phyloP scores from a whole-genome alignment of 768 basidiomycete genomes.

The Austroboletus eburneus region DNA sequence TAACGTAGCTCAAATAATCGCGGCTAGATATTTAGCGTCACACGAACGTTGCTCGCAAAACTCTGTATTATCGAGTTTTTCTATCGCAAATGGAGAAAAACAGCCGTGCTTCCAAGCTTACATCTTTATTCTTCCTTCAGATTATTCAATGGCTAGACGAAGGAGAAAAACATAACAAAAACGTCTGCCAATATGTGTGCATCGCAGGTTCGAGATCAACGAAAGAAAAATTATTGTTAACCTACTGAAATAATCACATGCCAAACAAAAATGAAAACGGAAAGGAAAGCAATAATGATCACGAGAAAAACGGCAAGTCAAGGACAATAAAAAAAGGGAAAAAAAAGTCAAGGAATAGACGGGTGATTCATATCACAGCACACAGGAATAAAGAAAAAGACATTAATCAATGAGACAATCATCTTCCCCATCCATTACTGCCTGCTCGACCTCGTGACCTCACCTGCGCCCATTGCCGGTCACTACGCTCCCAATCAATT shows the following conservation, averaged over 20 bases:
- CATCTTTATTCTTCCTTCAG: constrained; percentile 4
- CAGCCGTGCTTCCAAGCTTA: too few relatives aligned
- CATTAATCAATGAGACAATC: too few relatives aligned
- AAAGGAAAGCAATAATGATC: constrained; percentile 34
- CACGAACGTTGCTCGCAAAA: too few relatives aligned
- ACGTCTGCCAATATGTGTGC: not conserved
- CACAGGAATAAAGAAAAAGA: constrained; percentile 9
- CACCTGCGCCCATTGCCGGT: constrained; percentile 31
- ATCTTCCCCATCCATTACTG: constrained; percentile 36
- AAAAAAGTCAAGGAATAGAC: constrained; percentile 1
- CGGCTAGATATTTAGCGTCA: too few relatives aligned
- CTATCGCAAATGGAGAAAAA: too few relatives aligned
- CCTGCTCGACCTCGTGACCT: constrained; percentile 32
- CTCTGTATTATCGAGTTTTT: constrained; percentile 21
- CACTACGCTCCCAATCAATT: constrained; percentile 42
- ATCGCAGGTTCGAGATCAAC: not conserved
- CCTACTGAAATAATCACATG: constrained; percentile 10
- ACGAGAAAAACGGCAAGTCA: constrained; percentile 10
- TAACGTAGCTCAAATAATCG: too few relatives aligned
- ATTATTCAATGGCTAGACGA: constrained; percentile 7
- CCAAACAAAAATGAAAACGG: constrained; percentile 4
- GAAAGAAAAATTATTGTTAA: constrained; percentile 4
- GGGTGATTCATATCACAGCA: constrained; percentile 10
- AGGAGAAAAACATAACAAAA: not conserved
- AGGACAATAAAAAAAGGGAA: not conserved